phyloP scores from a whole-genome alignment of 2,329 filamentous ascomycete genomes.

The Apiospora koreana region DNA sequence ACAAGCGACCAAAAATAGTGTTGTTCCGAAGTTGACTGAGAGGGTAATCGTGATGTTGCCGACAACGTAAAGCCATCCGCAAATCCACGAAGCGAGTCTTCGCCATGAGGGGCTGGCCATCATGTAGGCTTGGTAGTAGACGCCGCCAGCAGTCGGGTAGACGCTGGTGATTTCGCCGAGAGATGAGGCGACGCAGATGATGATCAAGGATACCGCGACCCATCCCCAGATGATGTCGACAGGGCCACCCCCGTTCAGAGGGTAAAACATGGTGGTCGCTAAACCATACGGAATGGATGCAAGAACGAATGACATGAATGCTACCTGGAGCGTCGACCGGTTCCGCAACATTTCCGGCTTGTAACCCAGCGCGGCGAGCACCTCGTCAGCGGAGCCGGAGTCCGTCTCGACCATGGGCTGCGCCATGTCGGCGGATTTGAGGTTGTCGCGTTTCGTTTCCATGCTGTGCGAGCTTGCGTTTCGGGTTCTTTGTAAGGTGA shows the following conservation, averaged over 20 bases:
- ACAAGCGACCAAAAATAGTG: slow-evolving; percentile 60
- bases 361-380: slow-evolving; percentile 67
- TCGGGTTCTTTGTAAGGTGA: neutral
- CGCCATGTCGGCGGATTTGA: slow-evolving; percentile 12
- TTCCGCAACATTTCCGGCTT: slow-evolving; percentile 65
- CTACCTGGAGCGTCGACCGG: slow-evolving; percentile 68
- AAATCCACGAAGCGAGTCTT: slow-evolving; percentile 67
- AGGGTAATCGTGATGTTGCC: slow-evolving; percentile 82
- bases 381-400: slow-evolving; percentile 56
- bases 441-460: slow-evolving; percentile 14
- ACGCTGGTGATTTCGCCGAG: slow-evolving; percentile 75
- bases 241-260: slow-evolving; percentile 65
- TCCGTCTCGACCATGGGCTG: slow-evolving; percentile 30
- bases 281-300: slow-evolving; percentile 75
- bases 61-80: slow-evolving; percentile 75
- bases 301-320: slow-evolving; percentile 77
- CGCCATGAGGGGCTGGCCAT: slow-evolving; percentile 63
- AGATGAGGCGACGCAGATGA: slow-evolving; percentile 69
- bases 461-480: neutral
- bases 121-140: slow-evolving; percentile 81
- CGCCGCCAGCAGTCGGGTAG: slow-evolving; percentile 75
- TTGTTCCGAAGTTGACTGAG: slow-evolving; percentile 81
- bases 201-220: slow-evolving; percentile 67
- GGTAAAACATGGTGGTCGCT: slow-evolving; percentile 69
- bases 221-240: slow-evolving; percentile 74